Evolutionary conservation across 305 asterid genomes (phyloP).

Genomic region (Striga hermonthica): DNA sequence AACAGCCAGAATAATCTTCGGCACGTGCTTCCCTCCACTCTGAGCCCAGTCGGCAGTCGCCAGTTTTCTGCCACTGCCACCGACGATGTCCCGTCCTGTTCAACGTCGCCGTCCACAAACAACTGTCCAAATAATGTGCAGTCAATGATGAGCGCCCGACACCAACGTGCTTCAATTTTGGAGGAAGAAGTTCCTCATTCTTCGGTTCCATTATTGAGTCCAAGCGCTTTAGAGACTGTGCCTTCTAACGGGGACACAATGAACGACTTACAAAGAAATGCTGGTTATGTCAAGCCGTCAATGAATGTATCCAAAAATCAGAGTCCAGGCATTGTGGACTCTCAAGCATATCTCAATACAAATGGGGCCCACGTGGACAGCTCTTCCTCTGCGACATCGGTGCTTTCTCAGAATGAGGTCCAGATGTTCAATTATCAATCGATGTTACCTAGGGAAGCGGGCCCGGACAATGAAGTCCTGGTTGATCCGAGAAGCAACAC

Average conservation of each 20-base stretch:
- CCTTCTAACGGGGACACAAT: conserved; percentile 45
- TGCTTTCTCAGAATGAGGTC: conserved; percentile 76
- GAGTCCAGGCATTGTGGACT: conserved; percentile 62
- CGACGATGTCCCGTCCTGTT: conserved; percentile 86
- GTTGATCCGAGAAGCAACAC: conserved; percentile 53
- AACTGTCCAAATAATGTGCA: conserved; percentile 63
- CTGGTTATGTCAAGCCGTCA: conserved; percentile 54
- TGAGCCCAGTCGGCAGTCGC: neutral
- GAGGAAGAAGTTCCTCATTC: conserved; percentile 33
- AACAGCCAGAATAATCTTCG: conserved; percentile 14
- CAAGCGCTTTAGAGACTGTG: conserved; percentile 52
- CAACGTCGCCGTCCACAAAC: conserved; percentile 88
- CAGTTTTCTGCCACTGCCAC: conserved; percentile 51
- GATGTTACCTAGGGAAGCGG: conserved; percentile 54
- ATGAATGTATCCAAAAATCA: conserved; percentile 56
- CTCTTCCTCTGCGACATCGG: conserved; percentile 92
- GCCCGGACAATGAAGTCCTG: conserved; percentile 63
- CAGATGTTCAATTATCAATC: conserved; percentile 70
- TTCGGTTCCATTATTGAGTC: conserved; percentile 50
- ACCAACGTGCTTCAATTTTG: no score
- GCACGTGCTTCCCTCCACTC: neutral
- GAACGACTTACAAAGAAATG: conserved; percentile 51
- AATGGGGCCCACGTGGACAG: conserved; percentile 69
- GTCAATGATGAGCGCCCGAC: conserved; percentile 48
- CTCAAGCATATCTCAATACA: conserved; percentile 48